phyloP scores from a whole-genome alignment of 208 protist species.

The Acanthamoeba healyi region DNA sequence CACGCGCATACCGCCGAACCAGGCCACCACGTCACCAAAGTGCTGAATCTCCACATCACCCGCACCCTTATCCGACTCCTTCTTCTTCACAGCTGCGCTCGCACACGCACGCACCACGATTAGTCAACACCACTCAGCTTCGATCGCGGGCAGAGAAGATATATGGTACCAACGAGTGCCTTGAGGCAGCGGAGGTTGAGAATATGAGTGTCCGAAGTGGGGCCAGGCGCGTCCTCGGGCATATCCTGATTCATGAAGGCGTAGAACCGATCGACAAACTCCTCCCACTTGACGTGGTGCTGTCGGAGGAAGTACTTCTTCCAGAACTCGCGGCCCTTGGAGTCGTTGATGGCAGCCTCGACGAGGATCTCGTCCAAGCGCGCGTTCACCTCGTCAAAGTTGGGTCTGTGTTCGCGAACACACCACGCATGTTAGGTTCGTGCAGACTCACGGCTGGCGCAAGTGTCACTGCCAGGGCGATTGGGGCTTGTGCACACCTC shows the following conservation, averaged over 20 bases:
- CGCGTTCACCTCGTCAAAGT: conserved; percentile 56
- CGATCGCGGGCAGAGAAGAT: not conserved
- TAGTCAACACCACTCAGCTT: not conserved
- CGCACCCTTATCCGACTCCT: not conserved
- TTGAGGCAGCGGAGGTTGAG: conserved; percentile 53
- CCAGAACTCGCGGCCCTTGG: conserved; percentile 50
- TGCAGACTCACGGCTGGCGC: no score
- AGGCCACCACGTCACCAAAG: conserved; percentile 39
- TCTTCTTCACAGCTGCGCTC: not conserved
- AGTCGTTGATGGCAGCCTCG: conserved; percentile 36
- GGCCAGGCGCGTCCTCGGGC: conserved; percentile 7
- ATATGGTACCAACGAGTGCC: conserved; percentile 25
- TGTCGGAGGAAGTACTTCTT: conserved; percentile 52
- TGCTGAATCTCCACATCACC: conserved; percentile 26
- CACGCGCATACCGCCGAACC: conserved; percentile 19
- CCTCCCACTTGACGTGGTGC: conserved; percentile 55
- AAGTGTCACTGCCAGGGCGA: no score
- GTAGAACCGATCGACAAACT: conserved; percentile 42
- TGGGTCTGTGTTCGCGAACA: not conserved
- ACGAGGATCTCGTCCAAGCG: conserved; percentile 56
- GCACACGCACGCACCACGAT: not conserved
- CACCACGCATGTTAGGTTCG: no score
- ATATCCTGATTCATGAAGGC: not conserved
- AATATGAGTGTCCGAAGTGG: not conserved
- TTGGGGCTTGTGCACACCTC: not conserved